phyloP scores from a whole-genome alignment of 164 flowering plant species.

The Chimonanthus praecox region DNA sequence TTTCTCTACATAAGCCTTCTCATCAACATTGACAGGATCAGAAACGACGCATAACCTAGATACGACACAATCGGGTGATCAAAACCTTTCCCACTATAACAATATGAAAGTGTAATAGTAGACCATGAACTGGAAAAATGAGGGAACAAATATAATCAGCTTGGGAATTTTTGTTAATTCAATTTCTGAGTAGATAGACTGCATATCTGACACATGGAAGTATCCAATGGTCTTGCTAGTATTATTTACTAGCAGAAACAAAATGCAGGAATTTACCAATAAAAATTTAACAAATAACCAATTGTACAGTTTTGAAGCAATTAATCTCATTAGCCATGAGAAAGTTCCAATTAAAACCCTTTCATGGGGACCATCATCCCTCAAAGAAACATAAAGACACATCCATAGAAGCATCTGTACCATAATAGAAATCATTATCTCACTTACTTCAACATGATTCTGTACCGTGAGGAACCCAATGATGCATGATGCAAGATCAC shows the following conservation, averaged over 20 bases:
- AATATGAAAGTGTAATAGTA: not conserved
- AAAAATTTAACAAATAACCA: not conserved
- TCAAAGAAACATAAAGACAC: too few species aligned
- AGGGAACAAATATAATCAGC: too few species aligned
- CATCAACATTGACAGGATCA: slow-evolving; percentile 32
- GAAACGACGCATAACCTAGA: slow-evolving; percentile 54
- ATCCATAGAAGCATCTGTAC: not conserved
- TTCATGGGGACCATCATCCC: not conserved
- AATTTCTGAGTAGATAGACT: not conserved
- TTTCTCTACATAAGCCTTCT: slow-evolving; percentile 25
- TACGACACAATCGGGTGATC: not conserved
- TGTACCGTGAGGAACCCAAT: not conserved
- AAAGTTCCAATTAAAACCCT: not conserved
- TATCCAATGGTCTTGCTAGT: not conserved
- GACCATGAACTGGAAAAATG: not conserved
- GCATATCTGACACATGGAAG: not conserved
- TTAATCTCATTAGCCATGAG: not conserved
- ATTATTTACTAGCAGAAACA: too few species aligned
- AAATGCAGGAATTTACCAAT: not conserved
- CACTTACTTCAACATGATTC: not conserved
- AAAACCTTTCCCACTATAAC: not conserved
- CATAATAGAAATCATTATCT: too few species aligned
- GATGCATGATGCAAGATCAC: too few species aligned
- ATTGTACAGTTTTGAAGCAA: not conserved
- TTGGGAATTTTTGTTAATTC: not conserved